Percentiles rank a stretch among this genome's conserved stretches.
phyloP scores from a whole-genome alignment of 345 rosid genomes.

The Ceriops decandra region DNA sequence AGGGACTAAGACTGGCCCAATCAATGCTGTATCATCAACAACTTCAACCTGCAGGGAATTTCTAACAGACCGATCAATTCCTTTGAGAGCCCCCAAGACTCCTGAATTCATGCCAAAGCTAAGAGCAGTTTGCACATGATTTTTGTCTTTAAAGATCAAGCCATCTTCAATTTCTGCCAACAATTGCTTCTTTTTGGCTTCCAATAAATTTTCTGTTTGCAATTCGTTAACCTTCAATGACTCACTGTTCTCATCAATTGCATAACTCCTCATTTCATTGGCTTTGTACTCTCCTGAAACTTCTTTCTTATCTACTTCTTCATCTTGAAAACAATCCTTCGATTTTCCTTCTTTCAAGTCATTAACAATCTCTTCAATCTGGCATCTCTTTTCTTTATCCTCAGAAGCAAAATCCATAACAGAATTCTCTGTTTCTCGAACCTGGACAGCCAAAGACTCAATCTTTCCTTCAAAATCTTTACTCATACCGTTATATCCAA shows the following conservation, averaged over 20 bases:
- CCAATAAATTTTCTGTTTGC: constrained; percentile 38
- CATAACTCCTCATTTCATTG: constrained; percentile 4
- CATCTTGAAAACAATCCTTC: constrained; percentile 11
- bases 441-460: constrained; percentile 7
- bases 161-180: constrained; percentile 56
- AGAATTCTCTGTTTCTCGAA: constrained; percentile 11
- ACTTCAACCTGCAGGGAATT: constrained; percentile 53
- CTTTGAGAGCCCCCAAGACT: constrained; percentile 21
- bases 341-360: constrained; percentile 1
- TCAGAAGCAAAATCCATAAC: constrained; percentile 14
- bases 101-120: constrained; percentile 8
- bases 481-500: neutral
- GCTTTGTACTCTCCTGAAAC: neutral
- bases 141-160: constrained; percentile 31
- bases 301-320: constrained; percentile 18
- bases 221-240: constrained; percentile 10
- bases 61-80: constrained; percentile 28
- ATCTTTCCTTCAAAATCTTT: constrained; percentile 19
- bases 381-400: neutral
- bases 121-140: constrained; percentile 14
- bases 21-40: constrained; percentile 71
- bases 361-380: constrained; percentile 8
- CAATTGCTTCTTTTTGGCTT: constrained; percentile 56
- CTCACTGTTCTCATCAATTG: constrained; percentile 13
- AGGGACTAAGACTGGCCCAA: constrained; percentile 37